These are phyloP conservation scores for Excoecaria cochinchinensis DNA, from an alignment of 345 rosid species.

Conservation along the genomic window DNA sequence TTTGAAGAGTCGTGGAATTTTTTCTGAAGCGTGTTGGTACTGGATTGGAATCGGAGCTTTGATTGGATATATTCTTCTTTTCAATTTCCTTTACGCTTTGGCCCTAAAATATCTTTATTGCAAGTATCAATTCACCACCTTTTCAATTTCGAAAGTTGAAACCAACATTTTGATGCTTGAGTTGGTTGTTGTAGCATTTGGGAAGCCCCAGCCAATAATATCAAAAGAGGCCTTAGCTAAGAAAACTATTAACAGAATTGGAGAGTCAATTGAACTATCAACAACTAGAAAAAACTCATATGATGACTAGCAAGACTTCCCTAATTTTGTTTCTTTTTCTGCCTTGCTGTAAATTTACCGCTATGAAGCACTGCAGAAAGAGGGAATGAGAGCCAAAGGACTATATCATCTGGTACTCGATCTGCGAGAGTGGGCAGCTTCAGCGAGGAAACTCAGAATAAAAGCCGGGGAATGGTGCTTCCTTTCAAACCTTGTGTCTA, in stretches of 20 bases:
- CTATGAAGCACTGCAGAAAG: conserved; percentile 6
- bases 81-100: conserved; percentile 64
- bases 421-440: conserved; percentile 6
- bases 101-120: conserved; percentile 70
- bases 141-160: conserved; percentile 1
- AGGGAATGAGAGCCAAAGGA: conserved; percentile 1
- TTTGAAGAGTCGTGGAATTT: conserved; percentile 66
- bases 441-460: neutral
- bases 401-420: neutral
- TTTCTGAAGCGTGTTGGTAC: conserved; percentile 74
- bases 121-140: conserved; percentile 34
- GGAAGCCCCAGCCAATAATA: conserved; percentile 16
- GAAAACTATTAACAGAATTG: conserved; percentile 13
- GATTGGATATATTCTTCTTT: conserved; percentile 55
- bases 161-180: conserved; percentile 16
- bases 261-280: neutral
- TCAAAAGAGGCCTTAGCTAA: conserved; percentile 13
- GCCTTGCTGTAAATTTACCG: neutral
- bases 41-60: conserved; percentile 78
- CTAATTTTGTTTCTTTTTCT: neutral
- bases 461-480: conserved; percentile 21
- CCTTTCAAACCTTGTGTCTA: conserved; percentile 44
- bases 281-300: neutral
- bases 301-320: neutral
- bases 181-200: conserved; percentile 20